phyloP scores from a whole-genome alignment of 495 filamentous ascomycete genomes.

The Xylaria sp. region DNA sequence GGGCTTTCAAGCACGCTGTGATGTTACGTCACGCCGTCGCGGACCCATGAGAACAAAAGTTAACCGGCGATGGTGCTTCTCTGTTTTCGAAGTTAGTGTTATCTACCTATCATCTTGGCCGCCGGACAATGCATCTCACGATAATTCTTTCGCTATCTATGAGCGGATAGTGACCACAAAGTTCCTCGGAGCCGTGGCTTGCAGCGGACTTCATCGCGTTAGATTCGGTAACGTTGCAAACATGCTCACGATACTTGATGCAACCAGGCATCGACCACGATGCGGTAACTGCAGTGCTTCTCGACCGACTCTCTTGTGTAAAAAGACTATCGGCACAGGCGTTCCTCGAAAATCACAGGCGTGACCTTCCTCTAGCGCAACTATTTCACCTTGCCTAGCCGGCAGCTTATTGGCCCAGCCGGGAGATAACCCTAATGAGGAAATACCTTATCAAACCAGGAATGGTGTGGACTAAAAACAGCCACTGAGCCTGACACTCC shows the following conservation, averaged over 20 bases:
- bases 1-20: background rate
- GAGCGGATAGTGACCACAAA: background rate
- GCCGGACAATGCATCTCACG: background rate
- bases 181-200: background rate
- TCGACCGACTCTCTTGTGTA: conserved; percentile 7
- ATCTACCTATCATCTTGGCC: background rate
- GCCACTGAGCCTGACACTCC: conserved; percentile 15
- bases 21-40: background rate
- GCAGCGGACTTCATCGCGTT: conserved; percentile 2
- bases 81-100: background rate
- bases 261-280: conserved; percentile 15
- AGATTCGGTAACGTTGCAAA: conserved; percentile 27
- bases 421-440: conserved; percentile 21
- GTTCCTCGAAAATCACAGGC: conserved; percentile 2
- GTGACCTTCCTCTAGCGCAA: conserved; percentile 24
- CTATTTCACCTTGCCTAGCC: conserved; percentile 15
- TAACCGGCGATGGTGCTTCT: background rate
- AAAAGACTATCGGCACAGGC: conserved; percentile 1
- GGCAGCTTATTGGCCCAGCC: conserved; percentile 14
- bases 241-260: conserved; percentile 16
- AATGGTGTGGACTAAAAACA: conserved; percentile 15
- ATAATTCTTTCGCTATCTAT: background rate
- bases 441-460: conserved; percentile 27
- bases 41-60: background rate
- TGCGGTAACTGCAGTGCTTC: background rate